A percentile compares a stretch with the other conserved stretches of the same genome.
Conservation (phyloP, 306 rosid species). For the Erythrophleum fordii region DNA sequence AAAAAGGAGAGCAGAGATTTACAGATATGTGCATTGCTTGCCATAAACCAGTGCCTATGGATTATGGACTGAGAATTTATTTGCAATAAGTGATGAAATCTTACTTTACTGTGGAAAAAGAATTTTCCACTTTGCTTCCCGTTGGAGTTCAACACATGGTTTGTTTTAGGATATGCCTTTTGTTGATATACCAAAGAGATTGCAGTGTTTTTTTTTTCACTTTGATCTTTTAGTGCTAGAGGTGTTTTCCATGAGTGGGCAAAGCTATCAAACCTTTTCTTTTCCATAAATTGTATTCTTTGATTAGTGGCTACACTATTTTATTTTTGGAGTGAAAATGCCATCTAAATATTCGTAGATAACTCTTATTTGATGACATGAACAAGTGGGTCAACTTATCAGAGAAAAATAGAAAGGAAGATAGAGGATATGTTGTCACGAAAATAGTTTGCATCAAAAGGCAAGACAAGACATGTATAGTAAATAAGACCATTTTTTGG, state of each 20-base stretch:
- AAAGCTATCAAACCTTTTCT: neutral
- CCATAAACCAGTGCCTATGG: neutral
- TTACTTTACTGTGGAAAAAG: neutral
- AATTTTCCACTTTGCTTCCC: neutral
- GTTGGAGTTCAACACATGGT: neutral
- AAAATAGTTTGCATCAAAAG: constrained; percentile 24
- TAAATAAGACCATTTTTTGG: neutral
- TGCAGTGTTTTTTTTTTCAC: neutral
- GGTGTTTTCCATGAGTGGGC: neutral
- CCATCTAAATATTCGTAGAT: neutral
- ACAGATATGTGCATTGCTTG: neutral
- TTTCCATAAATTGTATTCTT: neutral
- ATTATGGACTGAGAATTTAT: neutral
- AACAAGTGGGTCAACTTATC: too few relatives aligned
- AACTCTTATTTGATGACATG: neutral
- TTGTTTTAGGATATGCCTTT: neutral
- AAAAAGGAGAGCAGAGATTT: constrained; percentile 9
- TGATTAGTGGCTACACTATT: neutral
- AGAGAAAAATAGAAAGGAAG: neutral
- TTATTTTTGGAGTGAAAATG: neutral
- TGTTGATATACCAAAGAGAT: neutral
- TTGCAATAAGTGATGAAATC: neutral
- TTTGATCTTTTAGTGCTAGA: neutral
- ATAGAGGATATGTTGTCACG: neutral
- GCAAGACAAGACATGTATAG: neutral